phyloP scores from a whole-genome alignment of 352 stramenopile genomes.

The Globisporangium megalacanthum region DNA sequence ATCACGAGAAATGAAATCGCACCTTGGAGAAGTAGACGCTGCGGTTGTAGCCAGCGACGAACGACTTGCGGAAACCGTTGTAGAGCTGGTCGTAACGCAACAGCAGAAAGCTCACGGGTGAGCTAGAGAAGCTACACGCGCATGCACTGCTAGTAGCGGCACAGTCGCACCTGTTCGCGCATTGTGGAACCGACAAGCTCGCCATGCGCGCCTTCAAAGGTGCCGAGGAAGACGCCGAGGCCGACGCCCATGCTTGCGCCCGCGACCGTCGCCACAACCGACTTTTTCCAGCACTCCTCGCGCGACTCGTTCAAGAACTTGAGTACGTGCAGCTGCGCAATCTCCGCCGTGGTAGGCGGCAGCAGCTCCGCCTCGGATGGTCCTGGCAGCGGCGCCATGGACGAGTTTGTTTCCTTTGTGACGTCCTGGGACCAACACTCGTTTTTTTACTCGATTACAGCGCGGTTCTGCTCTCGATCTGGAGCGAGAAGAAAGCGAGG shows the following conservation, averaged over 20 bases:
- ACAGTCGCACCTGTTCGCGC: slow-evolving; percentile 64
- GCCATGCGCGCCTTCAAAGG: slow-evolving; percentile 82
- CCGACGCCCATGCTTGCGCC: slow-evolving; percentile 76
- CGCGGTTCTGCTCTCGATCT: no score
- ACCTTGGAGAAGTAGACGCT: slow-evolving; percentile 87
- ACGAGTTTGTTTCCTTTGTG: slow-evolving; percentile 10
- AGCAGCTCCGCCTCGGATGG: no score
- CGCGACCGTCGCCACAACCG: slow-evolving; percentile 63
- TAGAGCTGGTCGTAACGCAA: slow-evolving; percentile 42
- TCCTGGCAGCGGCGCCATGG: neutral
- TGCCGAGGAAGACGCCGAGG: slow-evolving; percentile 81
- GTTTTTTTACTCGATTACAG: no score
- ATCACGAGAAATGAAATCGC: neutral
- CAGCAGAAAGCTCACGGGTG: no score
- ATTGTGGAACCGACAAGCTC: slow-evolving; percentile 82
- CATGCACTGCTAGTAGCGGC: neutral
- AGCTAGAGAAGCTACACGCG: no score
- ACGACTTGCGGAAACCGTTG: slow-evolving; percentile 82
- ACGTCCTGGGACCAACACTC: neutral
- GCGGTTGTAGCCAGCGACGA: slow-evolving; percentile 65
- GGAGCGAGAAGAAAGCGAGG: no score
- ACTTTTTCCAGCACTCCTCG: slow-evolving; percentile 84
- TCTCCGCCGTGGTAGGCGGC: slow-evolving; percentile 24
- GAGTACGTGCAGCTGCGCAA: slow-evolving; percentile 37
- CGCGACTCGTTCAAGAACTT: slow-evolving; percentile 78